These are phyloP conservation scores for Pleurotus djamor DNA, from an alignment of 768 basidiomycete genomes.

Conservation along the genomic window DNA sequence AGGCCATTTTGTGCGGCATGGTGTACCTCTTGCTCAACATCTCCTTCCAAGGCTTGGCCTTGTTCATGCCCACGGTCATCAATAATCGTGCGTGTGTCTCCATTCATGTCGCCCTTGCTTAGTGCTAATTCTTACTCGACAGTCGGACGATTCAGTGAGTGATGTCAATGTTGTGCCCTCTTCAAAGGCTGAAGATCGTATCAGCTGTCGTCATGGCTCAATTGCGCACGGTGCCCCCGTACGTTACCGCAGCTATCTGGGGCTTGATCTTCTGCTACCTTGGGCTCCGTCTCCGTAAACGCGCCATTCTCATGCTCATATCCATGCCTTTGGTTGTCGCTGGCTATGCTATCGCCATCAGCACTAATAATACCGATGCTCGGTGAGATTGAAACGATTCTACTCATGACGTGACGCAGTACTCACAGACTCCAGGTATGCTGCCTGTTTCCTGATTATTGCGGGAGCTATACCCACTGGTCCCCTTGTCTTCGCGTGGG, in stretches of 20 bases:
- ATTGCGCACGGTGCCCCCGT: slow-evolving; percentile 48
- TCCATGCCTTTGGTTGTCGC: slow-evolving; percentile 34
- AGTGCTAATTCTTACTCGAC: background rate
- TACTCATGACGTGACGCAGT: background rate
- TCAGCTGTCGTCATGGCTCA: slow-evolving; percentile 1
- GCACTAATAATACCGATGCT: slow-evolving; percentile 36
- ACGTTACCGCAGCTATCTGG: slow-evolving; percentile 37
- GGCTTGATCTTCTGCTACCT: slow-evolving; percentile 29
- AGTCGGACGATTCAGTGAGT: slow-evolving; percentile 35
- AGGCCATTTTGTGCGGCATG: slow-evolving; percentile 28
- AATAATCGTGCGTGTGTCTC: slow-evolving; percentile 30
- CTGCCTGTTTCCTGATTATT: slow-evolving; percentile 42
- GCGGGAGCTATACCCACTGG: slow-evolving; percentile 36
- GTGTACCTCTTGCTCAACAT: slow-evolving; percentile 35
- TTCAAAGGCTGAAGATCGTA: background rate
- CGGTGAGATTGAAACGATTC: slow-evolving; percentile 8
- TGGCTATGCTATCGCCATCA: slow-evolving; percentile 43
- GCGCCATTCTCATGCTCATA: slow-evolving; percentile 29
- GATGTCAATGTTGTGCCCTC: background rate
- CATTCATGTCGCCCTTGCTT: background rate
- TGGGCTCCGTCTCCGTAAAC: slow-evolving; percentile 32
- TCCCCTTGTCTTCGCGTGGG: slow-evolving; percentile 46
- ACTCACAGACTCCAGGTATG: slow-evolving; percentile 29
- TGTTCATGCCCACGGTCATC: slow-evolving; percentile 46
- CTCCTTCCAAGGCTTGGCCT: slow-evolving; percentile 38